Conservation (phyloP, 352 stramenopile genomes). For the Globisporangium apiculatum region DNA sequence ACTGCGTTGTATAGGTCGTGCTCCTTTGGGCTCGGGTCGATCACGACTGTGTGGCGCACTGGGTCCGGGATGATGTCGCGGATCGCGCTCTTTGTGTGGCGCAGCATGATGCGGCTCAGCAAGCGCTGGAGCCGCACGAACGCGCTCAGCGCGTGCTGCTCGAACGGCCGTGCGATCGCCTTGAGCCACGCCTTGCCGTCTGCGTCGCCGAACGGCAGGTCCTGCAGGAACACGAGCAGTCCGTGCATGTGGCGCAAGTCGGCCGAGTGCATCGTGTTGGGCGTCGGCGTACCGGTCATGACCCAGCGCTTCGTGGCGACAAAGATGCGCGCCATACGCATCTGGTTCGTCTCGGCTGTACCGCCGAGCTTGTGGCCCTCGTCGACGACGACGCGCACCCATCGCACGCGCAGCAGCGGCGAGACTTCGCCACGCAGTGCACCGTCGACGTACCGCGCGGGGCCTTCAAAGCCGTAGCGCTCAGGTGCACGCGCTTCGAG, state of each 20-base stretch:
- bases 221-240: slow-evolving; percentile 87
- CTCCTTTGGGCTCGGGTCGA: slow-evolving; percentile 63
- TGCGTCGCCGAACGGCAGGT: slow-evolving; percentile 75
- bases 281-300: slow-evolving; percentile 97
- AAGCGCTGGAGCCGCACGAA: slow-evolving; percentile 78
- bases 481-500: slow-evolving; percentile 59
- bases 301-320: slow-evolving; percentile 88
- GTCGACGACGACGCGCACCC: slow-evolving; percentile 92
- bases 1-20: slow-evolving; percentile 72
- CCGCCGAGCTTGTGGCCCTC: slow-evolving; percentile 93
- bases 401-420: slow-evolving; percentile 56
- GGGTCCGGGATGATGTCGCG: slow-evolving; percentile 43
- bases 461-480: slow-evolving; percentile 57
- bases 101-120: slow-evolving; percentile 90
- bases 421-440: slow-evolving; percentile 43
- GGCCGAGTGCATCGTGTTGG: slow-evolving; percentile 76
- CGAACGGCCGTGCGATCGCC: slow-evolving; percentile 67
- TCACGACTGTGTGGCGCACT: slow-evolving; percentile 36
- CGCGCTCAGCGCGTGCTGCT: slow-evolving; percentile 40
- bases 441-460: slow-evolving; percentile 50
- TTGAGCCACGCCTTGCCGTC: slow-evolving; percentile 74
- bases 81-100: slow-evolving; percentile 93
- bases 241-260: slow-evolving; percentile 88
- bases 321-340: slow-evolving; percentile 77
- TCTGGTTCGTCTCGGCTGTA: slow-evolving; percentile 52